phyloP scores from a whole-genome alignment of 495 filamentous ascomycete genomes.

The Daldinia vernicosa region DNA sequence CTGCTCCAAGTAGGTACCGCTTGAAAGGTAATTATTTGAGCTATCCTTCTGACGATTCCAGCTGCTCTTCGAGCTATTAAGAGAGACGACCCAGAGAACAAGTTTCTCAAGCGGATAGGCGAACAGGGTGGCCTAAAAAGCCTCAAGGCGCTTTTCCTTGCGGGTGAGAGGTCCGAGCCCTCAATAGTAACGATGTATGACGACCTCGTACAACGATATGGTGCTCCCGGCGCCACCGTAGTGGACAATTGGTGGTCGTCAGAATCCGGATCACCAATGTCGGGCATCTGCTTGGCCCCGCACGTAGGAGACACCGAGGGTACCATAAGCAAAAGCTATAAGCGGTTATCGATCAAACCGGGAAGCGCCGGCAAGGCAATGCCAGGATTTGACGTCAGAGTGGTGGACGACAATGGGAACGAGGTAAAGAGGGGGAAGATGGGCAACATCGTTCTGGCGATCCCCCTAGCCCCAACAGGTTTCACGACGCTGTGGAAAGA shows the following conservation, averaged over 20 bases:
- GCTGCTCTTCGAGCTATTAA: conserved; percentile 84
- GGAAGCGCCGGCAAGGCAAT: conserved; percentile 89
- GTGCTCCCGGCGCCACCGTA: conserved; percentile 69
- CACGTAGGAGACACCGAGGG: conserved; percentile 56
- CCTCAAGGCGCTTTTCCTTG: conserved; percentile 80
- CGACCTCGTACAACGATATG: conserved; percentile 70
- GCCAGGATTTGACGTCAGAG: conserved; percentile 87
- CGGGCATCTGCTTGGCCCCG: conserved; percentile 75
- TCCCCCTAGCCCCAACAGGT: conserved; percentile 84
- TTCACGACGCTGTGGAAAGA: conserved; percentile 87
- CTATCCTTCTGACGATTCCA: conserved; percentile 17
- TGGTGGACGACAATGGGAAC: conserved; percentile 81
- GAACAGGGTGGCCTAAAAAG: conserved; percentile 70
- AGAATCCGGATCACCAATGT: conserved; percentile 89
- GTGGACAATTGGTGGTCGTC: conserved; percentile 98
- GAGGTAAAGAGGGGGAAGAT: conserved; percentile 73
- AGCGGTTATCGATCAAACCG: conserved; percentile 68
- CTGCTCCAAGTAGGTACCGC: conserved; percentile 72
- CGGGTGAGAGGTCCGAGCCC: conserved; percentile 89
- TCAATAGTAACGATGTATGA: conserved; percentile 84
- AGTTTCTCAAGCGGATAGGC: conserved; percentile 67
- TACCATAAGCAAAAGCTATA: conserved; percentile 31
- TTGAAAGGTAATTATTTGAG: conserved; percentile 27
- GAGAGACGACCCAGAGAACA: conserved; percentile 81
- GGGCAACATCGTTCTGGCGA: conserved; percentile 89